These are phyloP conservation scores for Penicillium sp. DNA, from an alignment of 2,329 filamentous ascomycete genomes.

Conservation along the genomic window DNA sequence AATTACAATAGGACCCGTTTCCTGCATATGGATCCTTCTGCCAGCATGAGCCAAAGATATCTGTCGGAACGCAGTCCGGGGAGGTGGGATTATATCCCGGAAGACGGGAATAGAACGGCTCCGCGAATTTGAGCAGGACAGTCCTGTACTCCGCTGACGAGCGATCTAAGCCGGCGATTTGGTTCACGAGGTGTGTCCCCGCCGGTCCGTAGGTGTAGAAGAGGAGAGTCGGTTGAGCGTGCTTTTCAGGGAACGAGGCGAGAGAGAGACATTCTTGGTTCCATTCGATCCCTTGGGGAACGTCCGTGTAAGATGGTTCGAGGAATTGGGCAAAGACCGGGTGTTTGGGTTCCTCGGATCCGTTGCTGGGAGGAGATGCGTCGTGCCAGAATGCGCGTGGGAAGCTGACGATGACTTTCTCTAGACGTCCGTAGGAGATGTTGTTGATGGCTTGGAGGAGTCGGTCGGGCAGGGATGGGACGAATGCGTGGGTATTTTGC, in stretches of 20 bases:
- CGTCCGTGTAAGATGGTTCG: conserved; percentile 63
- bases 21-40: conserved; percentile 74
- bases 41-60: conserved; percentile 72
- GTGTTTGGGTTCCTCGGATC: conserved; percentile 16
- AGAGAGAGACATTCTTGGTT: conserved; percentile 76
- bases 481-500: conserved; percentile 46
- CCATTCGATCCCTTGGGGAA: conserved; percentile 65
- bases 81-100: conserved; percentile 61
- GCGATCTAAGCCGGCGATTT: conserved; percentile 28
- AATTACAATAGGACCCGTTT: conserved; percentile 80
- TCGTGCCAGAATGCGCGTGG: conserved; percentile 71
- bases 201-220: conserved; percentile 62
- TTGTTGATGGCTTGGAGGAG: conserved; percentile 47
- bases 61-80: conserved; percentile 60
- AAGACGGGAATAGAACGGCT: conserved; percentile 73
- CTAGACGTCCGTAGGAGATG: conserved; percentile 48
- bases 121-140: conserved; percentile 65
- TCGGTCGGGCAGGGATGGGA: conserved; percentile 42
- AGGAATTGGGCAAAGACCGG: conserved; percentile 76
- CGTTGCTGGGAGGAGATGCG: conserved; percentile 9
- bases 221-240: conserved; percentile 74
- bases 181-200: conserved; percentile 39
- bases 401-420: conserved; percentile 64
- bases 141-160: conserved; percentile 50
- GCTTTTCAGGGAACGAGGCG: conserved; percentile 58